phyloP scores from a whole-genome alignment of 139 green algal genomes.

The Desmodesmus armatus region DNA sequence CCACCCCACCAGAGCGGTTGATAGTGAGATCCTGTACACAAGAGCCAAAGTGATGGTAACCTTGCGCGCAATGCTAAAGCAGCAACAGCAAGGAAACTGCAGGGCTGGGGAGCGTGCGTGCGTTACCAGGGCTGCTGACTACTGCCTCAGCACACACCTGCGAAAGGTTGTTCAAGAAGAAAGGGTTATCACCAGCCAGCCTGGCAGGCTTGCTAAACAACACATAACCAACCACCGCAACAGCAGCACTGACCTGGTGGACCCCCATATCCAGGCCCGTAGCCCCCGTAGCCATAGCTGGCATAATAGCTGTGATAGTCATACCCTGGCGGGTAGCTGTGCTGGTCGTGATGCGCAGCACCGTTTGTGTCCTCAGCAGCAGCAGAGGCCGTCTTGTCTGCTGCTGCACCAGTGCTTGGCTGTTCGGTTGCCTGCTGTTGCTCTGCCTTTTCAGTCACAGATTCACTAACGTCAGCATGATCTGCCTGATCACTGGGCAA shows the following conservation, averaged over 20 bases:
- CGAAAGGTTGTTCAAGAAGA: background rate
- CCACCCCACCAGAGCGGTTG: too few species aligned
- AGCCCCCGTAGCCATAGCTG: conserved; percentile 14
- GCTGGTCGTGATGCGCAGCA: background rate
- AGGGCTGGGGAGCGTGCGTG: too few species aligned
- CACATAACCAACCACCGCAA: background rate
- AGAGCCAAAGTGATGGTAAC: too few species aligned
- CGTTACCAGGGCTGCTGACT: background rate
- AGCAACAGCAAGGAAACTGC: too few species aligned
- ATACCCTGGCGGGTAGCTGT: conserved; percentile 33
- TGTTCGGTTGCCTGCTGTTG: too few species aligned
- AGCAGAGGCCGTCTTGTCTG: background rate
- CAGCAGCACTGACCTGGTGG: conserved; percentile 15
- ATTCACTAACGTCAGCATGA: too few species aligned
- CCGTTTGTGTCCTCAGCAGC: background rate
- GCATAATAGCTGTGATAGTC: conserved; percentile 46
- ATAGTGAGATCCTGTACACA: too few species aligned
- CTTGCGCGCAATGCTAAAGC: too few species aligned
- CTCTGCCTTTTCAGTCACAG: too few species aligned
- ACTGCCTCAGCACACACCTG: conserved; percentile 15
- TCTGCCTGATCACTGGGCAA: too few species aligned
- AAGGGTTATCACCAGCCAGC: background rate
- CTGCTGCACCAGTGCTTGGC: conserved; percentile 10
- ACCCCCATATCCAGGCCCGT: conserved; percentile 21
- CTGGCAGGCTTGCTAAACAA: background rate